Evolutionary conservation across 495 filamentous ascomycete species (phyloP).

Genomic region (Neurospora terricola): DNA sequence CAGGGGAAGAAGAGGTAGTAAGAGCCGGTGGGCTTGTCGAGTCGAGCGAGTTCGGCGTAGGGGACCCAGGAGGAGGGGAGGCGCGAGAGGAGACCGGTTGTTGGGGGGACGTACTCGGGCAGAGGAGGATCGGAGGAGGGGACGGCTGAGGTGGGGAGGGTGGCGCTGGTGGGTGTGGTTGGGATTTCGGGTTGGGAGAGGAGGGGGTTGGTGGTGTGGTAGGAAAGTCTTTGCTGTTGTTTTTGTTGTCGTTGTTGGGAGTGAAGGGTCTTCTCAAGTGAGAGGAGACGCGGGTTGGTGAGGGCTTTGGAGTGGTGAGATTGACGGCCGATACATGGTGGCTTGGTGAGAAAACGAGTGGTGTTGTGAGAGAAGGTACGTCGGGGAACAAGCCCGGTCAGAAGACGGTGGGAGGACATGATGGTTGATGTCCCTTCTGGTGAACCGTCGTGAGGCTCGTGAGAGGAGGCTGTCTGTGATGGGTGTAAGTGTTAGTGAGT

Average conservation of each 20-base stretch:
- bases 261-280: conserved; percentile 4
- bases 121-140: not conserved
- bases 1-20: conserved; percentile 96
- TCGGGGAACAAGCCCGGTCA: conserved; percentile 6
- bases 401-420: conserved; percentile 9
- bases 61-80: conserved; percentile 73
- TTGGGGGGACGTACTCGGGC: conserved; percentile 54
- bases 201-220: conserved; percentile 16
- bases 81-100: conserved; percentile 63
- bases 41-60: conserved; percentile 84
- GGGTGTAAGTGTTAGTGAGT: not conserved
- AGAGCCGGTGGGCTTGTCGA: conserved; percentile 91
- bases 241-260: not conserved
- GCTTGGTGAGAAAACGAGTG: not conserved
- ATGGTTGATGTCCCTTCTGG: not conserved
- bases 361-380: conserved; percentile 6
- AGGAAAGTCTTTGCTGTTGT: not conserved
- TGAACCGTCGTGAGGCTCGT: not conserved
- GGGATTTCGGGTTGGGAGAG: conserved; percentile 6
- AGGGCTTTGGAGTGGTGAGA: conserved; percentile 1
- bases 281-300: conserved; percentile 5
- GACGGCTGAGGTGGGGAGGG: not conserved
- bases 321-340: not conserved
- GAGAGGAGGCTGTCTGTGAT: not conserved
- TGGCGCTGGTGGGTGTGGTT: not conserved